Conservation (phyloP, 2,329 filamentous ascomycete genomes). For the Tolypocladium nubicola region DNA sequence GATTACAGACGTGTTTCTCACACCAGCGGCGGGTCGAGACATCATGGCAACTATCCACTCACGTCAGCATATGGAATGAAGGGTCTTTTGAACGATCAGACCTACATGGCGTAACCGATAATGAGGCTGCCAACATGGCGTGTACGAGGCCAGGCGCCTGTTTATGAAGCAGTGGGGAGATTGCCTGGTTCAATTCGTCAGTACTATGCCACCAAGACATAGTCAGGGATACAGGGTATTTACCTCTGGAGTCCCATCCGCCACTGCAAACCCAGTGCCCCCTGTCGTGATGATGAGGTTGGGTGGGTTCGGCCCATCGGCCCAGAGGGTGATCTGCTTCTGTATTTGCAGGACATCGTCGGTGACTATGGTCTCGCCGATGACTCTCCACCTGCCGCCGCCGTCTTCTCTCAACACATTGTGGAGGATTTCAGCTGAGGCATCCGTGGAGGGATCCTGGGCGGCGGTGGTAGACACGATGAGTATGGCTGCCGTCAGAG, state of each 20-base stretch:
- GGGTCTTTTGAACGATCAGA: constrained; percentile 3
- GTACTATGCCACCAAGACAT: neutral
- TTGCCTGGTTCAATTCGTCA: constrained; percentile 41
- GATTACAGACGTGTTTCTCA: constrained; percentile 71
- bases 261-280: constrained; percentile 81
- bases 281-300: constrained; percentile 84
- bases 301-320: constrained; percentile 50
- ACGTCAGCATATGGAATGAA: neutral
- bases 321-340: constrained; percentile 58
- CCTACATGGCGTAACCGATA: constrained; percentile 83
- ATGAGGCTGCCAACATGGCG: constrained; percentile 79
- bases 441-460: constrained; percentile 68
- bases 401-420: constrained; percentile 59
- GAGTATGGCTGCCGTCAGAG: constrained; percentile 66
- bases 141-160: constrained; percentile 88
- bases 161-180: constrained; percentile 69
- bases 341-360: constrained; percentile 72
- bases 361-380: constrained; percentile 62
- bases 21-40: constrained; percentile 85
- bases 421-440: constrained; percentile 54
- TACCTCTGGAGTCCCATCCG: constrained; percentile 84
- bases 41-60: constrained; percentile 71
- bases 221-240: too few species aligned
- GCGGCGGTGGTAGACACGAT: constrained; percentile 87
- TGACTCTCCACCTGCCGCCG: constrained; percentile 59